These are phyloP conservation scores for Baeospora myosura DNA, from an alignment of 1,284 basidiomycete species.

Conservation along the genomic window DNA sequence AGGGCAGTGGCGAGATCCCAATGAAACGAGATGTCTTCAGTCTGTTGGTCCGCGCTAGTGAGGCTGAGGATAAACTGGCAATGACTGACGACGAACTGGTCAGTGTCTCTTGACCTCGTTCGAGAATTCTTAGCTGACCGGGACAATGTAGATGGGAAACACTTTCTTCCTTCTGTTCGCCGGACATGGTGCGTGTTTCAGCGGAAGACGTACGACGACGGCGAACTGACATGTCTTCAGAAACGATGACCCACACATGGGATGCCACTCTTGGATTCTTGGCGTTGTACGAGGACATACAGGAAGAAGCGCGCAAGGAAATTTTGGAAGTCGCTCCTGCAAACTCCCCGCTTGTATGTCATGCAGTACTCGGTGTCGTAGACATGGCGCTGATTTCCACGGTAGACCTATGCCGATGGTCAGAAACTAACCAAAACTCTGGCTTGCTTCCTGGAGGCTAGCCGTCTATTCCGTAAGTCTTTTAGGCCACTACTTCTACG, in stretches of 20 bases:
- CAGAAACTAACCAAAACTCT: constrained; percentile 13
- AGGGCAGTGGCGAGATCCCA: not conserved
- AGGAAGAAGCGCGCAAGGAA: constrained; percentile 15
- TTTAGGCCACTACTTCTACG: not conserved
- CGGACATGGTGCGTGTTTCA: constrained; percentile 14
- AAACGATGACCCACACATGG: constrained; percentile 15
- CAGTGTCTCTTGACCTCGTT: not conserved
- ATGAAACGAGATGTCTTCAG: constrained; percentile 11
- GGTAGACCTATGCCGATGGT: constrained; percentile 10
- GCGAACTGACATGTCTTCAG: constrained; percentile 5
- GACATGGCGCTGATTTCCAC: not conserved
- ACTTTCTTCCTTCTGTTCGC: constrained; percentile 16
- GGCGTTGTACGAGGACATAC: constrained; percentile 15
- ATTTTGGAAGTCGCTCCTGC: constrained; percentile 9
- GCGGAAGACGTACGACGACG: not conserved
- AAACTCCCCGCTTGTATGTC: constrained; percentile 10
- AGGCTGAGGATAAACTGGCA: constrained; percentile 12
- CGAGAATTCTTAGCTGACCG: not conserved
- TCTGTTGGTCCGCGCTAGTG: constrained; percentile 13
- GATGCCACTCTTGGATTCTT: constrained; percentile 16
- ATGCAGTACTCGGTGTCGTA: not conserved
- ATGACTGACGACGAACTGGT: constrained; percentile 15
- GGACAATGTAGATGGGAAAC: constrained; percentile 13
- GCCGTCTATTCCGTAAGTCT: constrained; percentile 15
- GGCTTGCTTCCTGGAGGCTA: constrained; percentile 15